Base-by-base conservation (phyloP, 83 land plant species). In the Isoetes engelmannii region DNA sequence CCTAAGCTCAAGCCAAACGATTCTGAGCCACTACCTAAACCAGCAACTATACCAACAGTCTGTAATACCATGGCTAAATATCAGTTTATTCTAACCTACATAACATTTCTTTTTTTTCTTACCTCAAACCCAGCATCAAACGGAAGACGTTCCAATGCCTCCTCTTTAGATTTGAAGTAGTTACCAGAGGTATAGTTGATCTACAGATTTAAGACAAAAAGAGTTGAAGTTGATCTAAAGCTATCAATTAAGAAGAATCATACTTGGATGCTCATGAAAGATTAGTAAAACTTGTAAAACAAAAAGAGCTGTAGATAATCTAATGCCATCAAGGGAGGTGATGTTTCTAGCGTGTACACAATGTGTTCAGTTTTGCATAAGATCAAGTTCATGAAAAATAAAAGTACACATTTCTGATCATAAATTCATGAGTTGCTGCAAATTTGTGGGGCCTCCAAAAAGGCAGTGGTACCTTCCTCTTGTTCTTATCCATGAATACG, bases 101-200 rank as follows among this genome's bases (percentile, higher is more conserved):
- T n/a, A n/a, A n/a, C n/a, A n/a, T n/a, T n/a, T n/a, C 7, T 48
- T 7, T 12, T 55, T n/a, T 28, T 20, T 19, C 19, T 18, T 51
- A 91, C 99, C 99, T 95, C 99, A 89, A 95, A 95, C 45, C 99
- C 99, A 71, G 97, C 89, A 83, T 91, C 99, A 84, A 84, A 89
- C n/a, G 99, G 99, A 70, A 95, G 88, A 21, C 71, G 83, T 48
- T 84, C 56, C 19, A 45, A 41, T 51, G 83, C 65, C 61, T 82
- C 84, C 75, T 82, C 57, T 54, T 64, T 72, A 53, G 44, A 73
- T 19, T 86, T 86, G 66, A 88, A 87, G 64, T 95, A 95, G 65
- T 84, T 84, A 21, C 99, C 99, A 44, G 99, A 89, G 54, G 80
- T 87, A 72, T 74, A 95, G 74, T 95, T 95, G 28, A 95, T 85